Evolutionary conservation across 441 rosid species (phyloP), one percentile per base, ranked within the genome.

Genomic region (Adansonia rubrostipa): DNA sequence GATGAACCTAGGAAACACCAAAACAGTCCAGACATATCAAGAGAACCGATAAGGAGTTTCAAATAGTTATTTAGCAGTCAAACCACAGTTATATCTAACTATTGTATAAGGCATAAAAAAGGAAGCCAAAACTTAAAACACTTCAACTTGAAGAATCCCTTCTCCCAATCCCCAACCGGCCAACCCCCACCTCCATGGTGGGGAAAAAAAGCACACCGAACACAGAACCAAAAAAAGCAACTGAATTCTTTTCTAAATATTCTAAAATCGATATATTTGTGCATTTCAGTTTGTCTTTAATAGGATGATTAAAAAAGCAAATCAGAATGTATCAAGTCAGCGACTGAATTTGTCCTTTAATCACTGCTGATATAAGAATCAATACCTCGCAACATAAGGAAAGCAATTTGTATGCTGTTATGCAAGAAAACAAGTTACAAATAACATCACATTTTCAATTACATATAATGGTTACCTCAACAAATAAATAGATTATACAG

Each of bases 1-100:
- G 99, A 88, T 94, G 99, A 84, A 96, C 99, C 98, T 96, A 81
- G 4, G 15, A 15, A 44, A 67, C 45, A 44, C 71, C 72, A 68
- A 68, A 10, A 19, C 53, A 13, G 14, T 68, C 53, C 17, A 67
- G 9, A 40, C 6, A 4, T 36, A 36, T 22, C 22, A 48, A 1
- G 24, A 42, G 51, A 66, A 42, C 51, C 3, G 8, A 62, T 42
- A 17, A 44, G 71, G 13, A 1, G 15, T 33, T 14, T 63, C 36
- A 60, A 60, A 22, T 60, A 60, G 6, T 60, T 9, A 60, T 22
- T 13, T 22, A 62, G n/a, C 57, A 53, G n/a, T 3, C 33, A 28
- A 28, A 28, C 1, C 33, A 28, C 33, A 28, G 33, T 28, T 28
- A 28, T 28, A 28, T 28, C 33, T 28, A 28, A 28, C 33, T 28